These are phyloP conservation scores for Neonothopanus nambi DNA, from an alignment of 1,284 basidiomycete species.

Conservation along the genomic window DNA sequence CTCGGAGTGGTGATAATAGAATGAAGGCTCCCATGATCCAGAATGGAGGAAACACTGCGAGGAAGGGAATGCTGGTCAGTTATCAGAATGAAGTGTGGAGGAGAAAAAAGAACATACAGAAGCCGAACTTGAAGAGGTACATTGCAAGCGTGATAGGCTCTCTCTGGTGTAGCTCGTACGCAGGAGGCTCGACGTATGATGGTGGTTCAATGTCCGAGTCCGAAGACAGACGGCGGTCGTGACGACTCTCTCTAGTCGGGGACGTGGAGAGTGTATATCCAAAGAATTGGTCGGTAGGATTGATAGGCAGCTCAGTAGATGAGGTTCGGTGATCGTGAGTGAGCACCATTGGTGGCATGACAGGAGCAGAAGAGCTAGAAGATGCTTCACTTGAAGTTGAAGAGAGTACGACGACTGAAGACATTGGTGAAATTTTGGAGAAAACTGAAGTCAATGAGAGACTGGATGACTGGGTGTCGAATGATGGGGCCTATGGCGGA, in stretches of 20 bases:
- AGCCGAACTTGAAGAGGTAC: slow-evolving; percentile 45
- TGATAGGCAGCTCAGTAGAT: slow-evolving; percentile 2
- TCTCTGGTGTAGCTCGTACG: slow-evolving; percentile 18
- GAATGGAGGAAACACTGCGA: slow-evolving; percentile 38
- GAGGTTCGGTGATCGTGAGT: neutral
- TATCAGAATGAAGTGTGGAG: neutral
- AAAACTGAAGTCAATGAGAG: too few relatives aligned
- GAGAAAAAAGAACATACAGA: slow-evolving; percentile 30
- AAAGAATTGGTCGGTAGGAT: slow-evolving; percentile 20
- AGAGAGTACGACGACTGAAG: too few relatives aligned
- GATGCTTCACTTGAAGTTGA: too few relatives aligned
- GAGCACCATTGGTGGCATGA: neutral
- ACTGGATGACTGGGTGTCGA: too few relatives aligned
- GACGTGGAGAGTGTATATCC: slow-evolving; percentile 20
- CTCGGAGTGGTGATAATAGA: slow-evolving; percentile 29
- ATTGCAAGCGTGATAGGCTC: slow-evolving; percentile 43
- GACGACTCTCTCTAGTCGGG: slow-evolving; percentile 11
- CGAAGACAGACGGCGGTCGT: slow-evolving; percentile 20
- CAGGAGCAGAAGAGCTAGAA: neutral
- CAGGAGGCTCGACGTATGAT: slow-evolving; percentile 20
- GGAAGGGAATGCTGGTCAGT: slow-evolving; percentile 32
- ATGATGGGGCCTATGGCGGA: too few relatives aligned
- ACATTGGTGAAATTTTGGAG: too few relatives aligned
- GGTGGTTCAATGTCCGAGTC: slow-evolving; percentile 11
- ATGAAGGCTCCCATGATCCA: slow-evolving; percentile 37